Conservation (phyloP, 495 filamentous ascomycete species). For the Apodospora peruviana region DNA sequence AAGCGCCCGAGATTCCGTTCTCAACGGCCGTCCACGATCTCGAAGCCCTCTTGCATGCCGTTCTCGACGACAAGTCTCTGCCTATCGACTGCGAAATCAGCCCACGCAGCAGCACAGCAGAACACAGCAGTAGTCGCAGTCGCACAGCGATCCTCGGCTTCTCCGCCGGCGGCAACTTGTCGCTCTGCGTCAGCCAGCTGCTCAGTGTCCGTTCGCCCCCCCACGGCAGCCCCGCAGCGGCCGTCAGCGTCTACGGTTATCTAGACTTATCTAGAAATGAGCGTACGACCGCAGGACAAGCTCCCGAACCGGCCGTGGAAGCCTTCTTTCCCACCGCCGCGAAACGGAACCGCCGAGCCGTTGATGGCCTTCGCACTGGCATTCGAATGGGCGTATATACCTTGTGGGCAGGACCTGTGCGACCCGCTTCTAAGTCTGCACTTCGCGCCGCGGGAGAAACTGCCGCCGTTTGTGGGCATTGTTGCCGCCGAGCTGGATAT, state of each 20-base stretch:
- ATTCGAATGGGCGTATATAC: slow-evolving; percentile 27
- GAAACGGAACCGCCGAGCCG: slow-evolving; percentile 14
- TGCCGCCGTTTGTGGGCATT: slow-evolving; percentile 37
- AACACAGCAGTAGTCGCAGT: neutral
- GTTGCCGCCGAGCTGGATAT: slow-evolving; percentile 47
- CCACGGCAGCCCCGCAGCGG: slow-evolving; percentile 17
- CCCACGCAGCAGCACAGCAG: slow-evolving; percentile 7
- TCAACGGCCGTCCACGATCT: slow-evolving; percentile 26
- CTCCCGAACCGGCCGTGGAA: slow-evolving; percentile 27
- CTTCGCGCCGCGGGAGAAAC: slow-evolving; percentile 18
- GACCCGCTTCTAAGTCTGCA: slow-evolving; percentile 26
- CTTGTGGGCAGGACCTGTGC: slow-evolving; percentile 18
- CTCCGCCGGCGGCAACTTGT: slow-evolving; percentile 28
- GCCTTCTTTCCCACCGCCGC: slow-evolving; percentile 11
- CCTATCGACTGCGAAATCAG: too few species aligned
- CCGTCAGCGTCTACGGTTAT: slow-evolving; percentile 20
- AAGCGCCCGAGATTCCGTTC: slow-evolving; percentile 27
- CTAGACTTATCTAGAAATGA: slow-evolving; percentile 26
- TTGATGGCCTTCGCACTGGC: slow-evolving; percentile 11
- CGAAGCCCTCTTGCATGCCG: slow-evolving; percentile 23
- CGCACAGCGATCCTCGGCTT: slow-evolving; percentile 25
- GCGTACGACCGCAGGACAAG: slow-evolving; percentile 15
- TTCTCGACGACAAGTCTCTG: slow-evolving; percentile 24
- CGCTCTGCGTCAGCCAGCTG: slow-evolving; percentile 24
- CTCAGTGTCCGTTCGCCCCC: slow-evolving; percentile 19